Percentiles rank a stretch among this genome's conserved stretches.
phyloP scores from a whole-genome alignment of 768 basidiomycete species.

The Podaxis pistillaris region DNA sequence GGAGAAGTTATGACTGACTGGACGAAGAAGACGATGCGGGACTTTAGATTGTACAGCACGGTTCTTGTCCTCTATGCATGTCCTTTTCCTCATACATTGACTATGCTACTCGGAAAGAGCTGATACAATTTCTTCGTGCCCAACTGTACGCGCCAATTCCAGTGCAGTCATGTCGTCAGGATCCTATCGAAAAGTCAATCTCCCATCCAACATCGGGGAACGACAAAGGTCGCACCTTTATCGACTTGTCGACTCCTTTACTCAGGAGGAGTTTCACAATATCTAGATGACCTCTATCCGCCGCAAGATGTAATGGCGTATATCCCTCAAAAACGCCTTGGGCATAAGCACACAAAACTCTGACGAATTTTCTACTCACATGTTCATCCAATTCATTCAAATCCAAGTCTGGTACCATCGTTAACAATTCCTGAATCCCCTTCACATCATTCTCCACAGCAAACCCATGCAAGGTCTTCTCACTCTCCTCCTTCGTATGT shows the following conservation, averaged over 20 bases:
- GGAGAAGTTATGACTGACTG: neutral
- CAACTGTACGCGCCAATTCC: constrained; percentile 60
- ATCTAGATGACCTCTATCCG: constrained; percentile 70
- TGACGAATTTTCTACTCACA: constrained; percentile 44
- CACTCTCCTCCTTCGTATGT: constrained; percentile 31
- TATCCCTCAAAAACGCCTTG: constrained; percentile 59
- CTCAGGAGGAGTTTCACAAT: constrained; percentile 58
- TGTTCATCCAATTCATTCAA: constrained; percentile 69
- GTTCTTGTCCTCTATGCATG: neutral
- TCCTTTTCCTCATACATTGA: neutral
- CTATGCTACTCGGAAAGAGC: constrained; percentile 20
- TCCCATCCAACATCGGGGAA: neutral
- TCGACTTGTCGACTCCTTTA: constrained; percentile 58
- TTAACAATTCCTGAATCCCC: constrained; percentile 43
- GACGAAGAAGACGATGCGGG: neutral
- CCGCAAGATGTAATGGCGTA: constrained; percentile 83
- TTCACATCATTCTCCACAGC: constrained; percentile 58
- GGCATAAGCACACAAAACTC: neutral
- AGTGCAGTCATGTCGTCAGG: constrained; percentile 61
- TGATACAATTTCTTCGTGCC: constrained; percentile 51
- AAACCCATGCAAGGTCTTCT: constrained; percentile 53
- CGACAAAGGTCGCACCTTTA: constrained; percentile 49
- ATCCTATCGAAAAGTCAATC: constrained; percentile 43
- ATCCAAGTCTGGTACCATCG: constrained; percentile 38
- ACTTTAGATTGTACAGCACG: constrained; percentile 1